Base-by-base conservation (phyloP, 2,329 filamentous ascomycete genomes). In the Cercospora beticola region DNA sequence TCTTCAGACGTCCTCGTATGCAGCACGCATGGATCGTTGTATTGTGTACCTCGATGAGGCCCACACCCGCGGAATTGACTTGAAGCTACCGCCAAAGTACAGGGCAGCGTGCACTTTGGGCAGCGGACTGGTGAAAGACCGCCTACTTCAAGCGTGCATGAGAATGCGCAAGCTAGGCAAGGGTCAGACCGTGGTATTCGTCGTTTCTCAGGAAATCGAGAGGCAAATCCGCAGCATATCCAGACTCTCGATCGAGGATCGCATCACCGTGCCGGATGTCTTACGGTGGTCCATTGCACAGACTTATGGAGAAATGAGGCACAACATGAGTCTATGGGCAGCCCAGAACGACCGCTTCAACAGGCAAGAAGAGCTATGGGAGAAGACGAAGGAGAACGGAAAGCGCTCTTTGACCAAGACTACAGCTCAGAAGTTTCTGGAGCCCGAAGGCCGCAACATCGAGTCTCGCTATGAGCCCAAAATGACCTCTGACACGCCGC, bases 121-220 rank as follows among this genome's bases (percentile, higher is more conserved):
- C 0, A 82, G 87, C 0, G 81, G 82, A 3, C 71, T 92, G 1
- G 89, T 87, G 0, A 94, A 93, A 69, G 91, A 94, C 68, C 81
- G 85, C 14, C 76, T 92, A 0, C 86, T 89, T 0, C 90, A 93
- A 84, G 89, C 89, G 0, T 91, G 89, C 68, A 92, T 91, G 88
- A 79, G 90, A 18, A 88, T 93, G 86, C 79, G 90, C 10, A 87
- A 89, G 68, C 82, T 94, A 0, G 90, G 89, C 0, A 79, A 86
- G 2, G 89, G 89, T 0, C 90, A 93, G 71, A 88, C 86, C 0
- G 84, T 92, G 0, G 79, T 86, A 0, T 92, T 92, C 60, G 86
- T 84, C 64, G 78, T 88, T 0, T 83, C 88, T 0, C 74, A 81
- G 0, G 90, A 92, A 66, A 87, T 92, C 4, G 79, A 85, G 9